A percentile compares a stretch with the other conserved stretches of the same genome.
Evolutionary conservation across 352 stramenopile genomes (phyloP).

Genomic region (Globisporangium irregulare): DNA sequence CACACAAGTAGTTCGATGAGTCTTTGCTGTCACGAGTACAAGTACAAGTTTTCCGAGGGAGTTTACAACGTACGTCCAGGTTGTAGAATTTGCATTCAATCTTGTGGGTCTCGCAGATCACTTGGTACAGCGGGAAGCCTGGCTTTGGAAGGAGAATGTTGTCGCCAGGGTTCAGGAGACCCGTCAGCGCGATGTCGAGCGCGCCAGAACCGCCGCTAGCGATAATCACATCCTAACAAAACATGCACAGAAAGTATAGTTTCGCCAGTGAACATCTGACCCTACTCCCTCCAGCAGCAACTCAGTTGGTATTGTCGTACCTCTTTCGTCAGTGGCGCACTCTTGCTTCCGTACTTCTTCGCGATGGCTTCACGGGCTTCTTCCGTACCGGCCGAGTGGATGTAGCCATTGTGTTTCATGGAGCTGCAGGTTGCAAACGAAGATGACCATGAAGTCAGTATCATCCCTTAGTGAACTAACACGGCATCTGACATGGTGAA

Average conservation of each 20-base stretch:
- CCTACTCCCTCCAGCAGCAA: not conserved
- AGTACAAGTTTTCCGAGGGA: not conserved
- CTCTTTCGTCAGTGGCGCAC: conserved; percentile 72
- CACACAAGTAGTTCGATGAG: not conserved
- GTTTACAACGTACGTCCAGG: conserved; percentile 34
- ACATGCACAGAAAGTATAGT: not conserved
- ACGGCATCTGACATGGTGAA: too few relatives aligned
- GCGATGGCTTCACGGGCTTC: conserved; percentile 89
- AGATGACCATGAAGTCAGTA: not conserved
- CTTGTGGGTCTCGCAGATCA: conserved; percentile 91
- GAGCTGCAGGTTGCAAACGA: conserved; percentile 29
- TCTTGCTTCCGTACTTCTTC: conserved; percentile 58
- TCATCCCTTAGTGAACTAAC: not conserved
- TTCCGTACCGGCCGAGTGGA: conserved; percentile 88
- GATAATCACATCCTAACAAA: conserved; percentile 87
- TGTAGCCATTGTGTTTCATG: conserved; percentile 90
- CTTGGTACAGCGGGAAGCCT: conserved; percentile 95
- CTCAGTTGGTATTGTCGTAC: conserved; percentile 17
- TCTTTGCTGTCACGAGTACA: not conserved
- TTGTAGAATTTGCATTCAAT: conserved; percentile 92
- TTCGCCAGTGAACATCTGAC: not conserved
- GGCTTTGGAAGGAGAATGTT: conserved; percentile 93
- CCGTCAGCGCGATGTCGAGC: conserved; percentile 91
- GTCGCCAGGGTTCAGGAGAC: conserved; percentile 88
- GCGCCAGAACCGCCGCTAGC: conserved; percentile 91